Evolutionary conservation across 1,284 basidiomycete species (phyloP).

Genomic region (Rhizoctonia solani): DNA sequence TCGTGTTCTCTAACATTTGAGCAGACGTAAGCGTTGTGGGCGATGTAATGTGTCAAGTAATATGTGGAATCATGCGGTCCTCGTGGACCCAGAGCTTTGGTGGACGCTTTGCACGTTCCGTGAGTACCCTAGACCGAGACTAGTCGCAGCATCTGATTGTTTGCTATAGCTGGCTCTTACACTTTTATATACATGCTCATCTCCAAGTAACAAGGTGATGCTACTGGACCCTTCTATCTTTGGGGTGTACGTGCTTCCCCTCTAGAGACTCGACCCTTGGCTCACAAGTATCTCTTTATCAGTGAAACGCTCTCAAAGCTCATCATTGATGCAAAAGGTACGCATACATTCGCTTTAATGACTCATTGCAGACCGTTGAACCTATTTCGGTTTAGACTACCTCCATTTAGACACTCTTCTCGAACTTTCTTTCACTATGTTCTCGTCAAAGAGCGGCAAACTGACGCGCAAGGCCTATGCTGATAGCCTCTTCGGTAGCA

Average conservation of each 20-base stretch:
- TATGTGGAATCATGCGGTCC: conserved; percentile 29
- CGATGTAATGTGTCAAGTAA: background rate
- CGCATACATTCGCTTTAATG: conserved; percentile 28
- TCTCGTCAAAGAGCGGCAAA: conserved; percentile 7
- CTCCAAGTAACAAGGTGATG: conserved; percentile 6
- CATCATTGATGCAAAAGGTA: conserved; percentile 28
- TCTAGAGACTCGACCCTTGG: background rate
- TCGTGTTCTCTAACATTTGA: background rate
- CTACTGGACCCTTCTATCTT: conserved; percentile 11
- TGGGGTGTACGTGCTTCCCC: background rate
- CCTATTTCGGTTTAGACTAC: conserved; percentile 4
- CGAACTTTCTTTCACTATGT: conserved; percentile 31
- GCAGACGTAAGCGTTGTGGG: background rate
- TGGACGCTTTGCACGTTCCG: conserved; percentile 28
- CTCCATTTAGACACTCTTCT: conserved; percentile 24
- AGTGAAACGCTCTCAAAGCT: conserved; percentile 17
- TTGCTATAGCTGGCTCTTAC: conserved; percentile 5
- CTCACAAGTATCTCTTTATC: background rate
- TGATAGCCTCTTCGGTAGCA: conserved; percentile 2
- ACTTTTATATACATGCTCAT: background rate
- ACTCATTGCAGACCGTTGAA: background rate
- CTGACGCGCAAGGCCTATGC: conserved; percentile 15
- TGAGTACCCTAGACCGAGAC: background rate
- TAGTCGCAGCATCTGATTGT: background rate
- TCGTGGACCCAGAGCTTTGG: background rate